Evolutionary conservation across 2,329 filamentous ascomycete species (phyloP).

Genomic region (Drechslerella coelobrocha): DNA sequence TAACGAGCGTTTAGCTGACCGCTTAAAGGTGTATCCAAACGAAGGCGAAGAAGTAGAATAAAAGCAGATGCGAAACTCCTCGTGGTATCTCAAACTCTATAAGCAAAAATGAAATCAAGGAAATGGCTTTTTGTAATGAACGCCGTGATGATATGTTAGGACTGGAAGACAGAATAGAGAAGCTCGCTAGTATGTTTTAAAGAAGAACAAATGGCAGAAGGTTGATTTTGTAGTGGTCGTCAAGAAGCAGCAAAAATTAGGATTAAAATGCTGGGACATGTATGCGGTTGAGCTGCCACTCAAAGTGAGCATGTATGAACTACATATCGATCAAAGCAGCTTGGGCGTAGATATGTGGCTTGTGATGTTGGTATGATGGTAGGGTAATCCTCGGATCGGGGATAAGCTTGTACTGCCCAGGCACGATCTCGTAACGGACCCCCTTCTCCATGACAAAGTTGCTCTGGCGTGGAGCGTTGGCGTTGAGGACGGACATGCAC

Average conservation of each 20-base stretch:
- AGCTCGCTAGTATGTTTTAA: constrained; percentile 34
- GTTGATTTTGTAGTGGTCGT: not conserved
- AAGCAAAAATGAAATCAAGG: constrained; percentile 14
- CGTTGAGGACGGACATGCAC: constrained; percentile 54
- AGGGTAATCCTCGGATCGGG: constrained; percentile 47
- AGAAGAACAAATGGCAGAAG: not conserved
- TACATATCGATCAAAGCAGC: constrained; percentile 47
- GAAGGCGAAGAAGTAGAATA: not conserved
- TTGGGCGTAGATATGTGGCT: constrained; percentile 42
- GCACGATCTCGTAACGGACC: constrained; percentile 53
- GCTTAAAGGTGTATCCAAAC: not conserved
- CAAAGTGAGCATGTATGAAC: constrained; percentile 3
- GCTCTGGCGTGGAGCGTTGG: constrained; percentile 54
- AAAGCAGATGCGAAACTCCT: constrained; percentile 31
- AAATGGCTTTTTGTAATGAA: constrained; percentile 23
- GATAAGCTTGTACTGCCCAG: constrained; percentile 53
- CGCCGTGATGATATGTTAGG: constrained; percentile 28
- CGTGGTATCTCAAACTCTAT: constrained; percentile 45
- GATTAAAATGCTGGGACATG: not conserved
- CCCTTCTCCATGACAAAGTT: constrained; percentile 55
- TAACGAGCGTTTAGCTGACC: constrained; percentile 22
- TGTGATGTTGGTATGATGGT: constrained; percentile 40
- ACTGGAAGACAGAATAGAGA: constrained; percentile 16
- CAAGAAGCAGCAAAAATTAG: not conserved
- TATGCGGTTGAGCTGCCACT: not conserved